phyloP scores from a whole-genome alignment of 192 early-diverging fungal genomes.

The Powellomyces hirtus region DNA sequence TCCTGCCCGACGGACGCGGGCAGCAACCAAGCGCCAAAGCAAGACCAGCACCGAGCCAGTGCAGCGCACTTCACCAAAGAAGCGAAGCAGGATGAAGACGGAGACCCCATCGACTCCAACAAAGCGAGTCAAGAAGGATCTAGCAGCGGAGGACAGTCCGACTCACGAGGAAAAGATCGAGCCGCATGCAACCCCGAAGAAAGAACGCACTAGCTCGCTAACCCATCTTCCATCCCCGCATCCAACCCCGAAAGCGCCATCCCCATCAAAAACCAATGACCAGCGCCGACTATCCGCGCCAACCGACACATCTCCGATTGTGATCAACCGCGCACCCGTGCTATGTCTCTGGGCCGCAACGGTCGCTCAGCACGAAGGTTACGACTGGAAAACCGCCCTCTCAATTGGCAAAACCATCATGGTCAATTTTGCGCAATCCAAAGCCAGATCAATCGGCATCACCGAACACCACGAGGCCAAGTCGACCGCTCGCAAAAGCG shows the following conservation, averaged over 20 bases:
- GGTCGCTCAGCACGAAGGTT: conserved; percentile 9
- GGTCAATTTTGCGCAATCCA: background rate
- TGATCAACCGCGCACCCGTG: conserved; percentile 13
- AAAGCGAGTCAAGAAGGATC: background rate
- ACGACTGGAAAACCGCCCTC: background rate
- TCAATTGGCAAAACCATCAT: conserved; percentile 2
- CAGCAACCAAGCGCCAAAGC: too few species aligned
- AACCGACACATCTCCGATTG: background rate
- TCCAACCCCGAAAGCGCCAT: background rate
- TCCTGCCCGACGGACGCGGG: too few species aligned
- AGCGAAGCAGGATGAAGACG: too few species aligned
- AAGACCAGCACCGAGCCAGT: too few species aligned
- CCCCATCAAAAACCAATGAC: background rate
- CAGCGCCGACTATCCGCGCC: background rate
- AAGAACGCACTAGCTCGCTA: background rate
- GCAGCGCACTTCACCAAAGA: too few species aligned
- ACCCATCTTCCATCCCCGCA: background rate
- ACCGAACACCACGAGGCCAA: background rate
- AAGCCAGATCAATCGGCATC: background rate
- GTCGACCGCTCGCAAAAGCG: too few species aligned
- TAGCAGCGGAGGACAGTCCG: background rate
- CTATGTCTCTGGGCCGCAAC: background rate
- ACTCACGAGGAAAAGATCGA: background rate
- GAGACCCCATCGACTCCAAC: background rate
- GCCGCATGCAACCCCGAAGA: background rate